Conservation (phyloP, 345 rosid genomes). For the Carallia brachiata region DNA sequence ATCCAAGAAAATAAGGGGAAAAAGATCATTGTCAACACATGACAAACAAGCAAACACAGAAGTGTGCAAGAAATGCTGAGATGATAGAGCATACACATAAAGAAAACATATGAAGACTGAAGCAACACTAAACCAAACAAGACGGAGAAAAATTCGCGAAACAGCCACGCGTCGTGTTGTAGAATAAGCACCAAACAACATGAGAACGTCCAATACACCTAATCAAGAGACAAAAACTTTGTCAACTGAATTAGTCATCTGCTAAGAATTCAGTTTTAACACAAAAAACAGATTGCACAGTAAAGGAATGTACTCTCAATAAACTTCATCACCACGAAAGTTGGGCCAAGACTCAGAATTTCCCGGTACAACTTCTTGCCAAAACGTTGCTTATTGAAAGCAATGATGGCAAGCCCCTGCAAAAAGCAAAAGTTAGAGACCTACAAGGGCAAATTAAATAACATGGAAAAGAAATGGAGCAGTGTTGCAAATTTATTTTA, state of each 20-base stretch:
- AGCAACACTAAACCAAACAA: slow-evolving; percentile 73
- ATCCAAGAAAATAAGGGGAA: slow-evolving; percentile 9
- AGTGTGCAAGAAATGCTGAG: slow-evolving; percentile 13
- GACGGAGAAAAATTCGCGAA: slow-evolving; percentile 83
- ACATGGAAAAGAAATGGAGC: background rate
- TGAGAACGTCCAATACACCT: slow-evolving; percentile 87
- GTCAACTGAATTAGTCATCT: slow-evolving; percentile 11
- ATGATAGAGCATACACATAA: slow-evolving; percentile 67
- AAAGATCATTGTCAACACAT: slow-evolving; percentile 3
- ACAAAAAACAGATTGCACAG: slow-evolving; percentile 1
- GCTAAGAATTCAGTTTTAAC: no score
- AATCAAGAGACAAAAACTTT: slow-evolving; percentile 20
- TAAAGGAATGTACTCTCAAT: slow-evolving; percentile 57
- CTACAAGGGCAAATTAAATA: background rate
- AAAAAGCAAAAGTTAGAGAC: slow-evolving; percentile 1
- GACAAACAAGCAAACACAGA: slow-evolving; percentile 1
- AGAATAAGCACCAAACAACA: slow-evolving; percentile 98
- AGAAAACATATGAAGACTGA: slow-evolving; percentile 76
- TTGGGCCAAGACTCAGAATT: slow-evolving; percentile 93
- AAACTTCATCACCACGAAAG: slow-evolving; percentile 92
- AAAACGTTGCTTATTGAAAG: slow-evolving; percentile 60
- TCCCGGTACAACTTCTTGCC: slow-evolving; percentile 53
- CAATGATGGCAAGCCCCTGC: slow-evolving; percentile 86
- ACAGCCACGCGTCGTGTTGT: slow-evolving; percentile 74
- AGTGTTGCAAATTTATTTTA: background rate